Conservation (phyloP, 306 rosid species). For the Parietaria judaica region DNA sequence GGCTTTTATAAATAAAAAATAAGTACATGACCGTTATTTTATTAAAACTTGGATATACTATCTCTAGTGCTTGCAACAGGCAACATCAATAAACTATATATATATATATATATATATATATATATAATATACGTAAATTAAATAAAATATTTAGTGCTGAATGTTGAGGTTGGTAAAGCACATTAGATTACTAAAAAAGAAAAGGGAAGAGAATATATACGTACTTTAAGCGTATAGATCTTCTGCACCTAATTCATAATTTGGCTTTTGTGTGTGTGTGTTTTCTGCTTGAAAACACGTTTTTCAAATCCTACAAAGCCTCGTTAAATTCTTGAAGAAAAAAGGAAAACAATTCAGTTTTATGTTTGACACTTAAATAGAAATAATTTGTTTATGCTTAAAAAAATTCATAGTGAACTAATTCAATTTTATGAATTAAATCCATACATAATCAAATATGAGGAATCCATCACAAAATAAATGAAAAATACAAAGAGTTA, state of each 20-base stretch:
- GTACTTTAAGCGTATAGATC: background rate
- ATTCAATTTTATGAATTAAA: too few species aligned
- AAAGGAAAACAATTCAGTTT: background rate
- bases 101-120: too few species aligned
- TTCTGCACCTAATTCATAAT: conserved; percentile 2
- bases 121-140: too few species aligned
- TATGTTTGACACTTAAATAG: too few species aligned
- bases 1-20: too few species aligned
- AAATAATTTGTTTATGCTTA: too few species aligned
- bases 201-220: background rate
- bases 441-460: too few species aligned
- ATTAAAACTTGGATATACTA: too few species aligned
- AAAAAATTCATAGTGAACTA: too few species aligned
- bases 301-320: background rate
- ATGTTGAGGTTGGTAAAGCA: conserved; percentile 20
- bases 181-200: background rate
- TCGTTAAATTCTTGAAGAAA: background rate
- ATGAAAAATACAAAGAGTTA: too few species aligned
- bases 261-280: background rate
- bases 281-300: conserved; percentile 9
- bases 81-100: conserved; percentile 13
- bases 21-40: too few species aligned
- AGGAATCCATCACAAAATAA: too few species aligned
- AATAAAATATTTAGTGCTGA: background rate
- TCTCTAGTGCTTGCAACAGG: conserved; percentile 9